Conservation (phyloP, 2,329 filamentous ascomycete species). For the Xylaria sp. region DNA sequence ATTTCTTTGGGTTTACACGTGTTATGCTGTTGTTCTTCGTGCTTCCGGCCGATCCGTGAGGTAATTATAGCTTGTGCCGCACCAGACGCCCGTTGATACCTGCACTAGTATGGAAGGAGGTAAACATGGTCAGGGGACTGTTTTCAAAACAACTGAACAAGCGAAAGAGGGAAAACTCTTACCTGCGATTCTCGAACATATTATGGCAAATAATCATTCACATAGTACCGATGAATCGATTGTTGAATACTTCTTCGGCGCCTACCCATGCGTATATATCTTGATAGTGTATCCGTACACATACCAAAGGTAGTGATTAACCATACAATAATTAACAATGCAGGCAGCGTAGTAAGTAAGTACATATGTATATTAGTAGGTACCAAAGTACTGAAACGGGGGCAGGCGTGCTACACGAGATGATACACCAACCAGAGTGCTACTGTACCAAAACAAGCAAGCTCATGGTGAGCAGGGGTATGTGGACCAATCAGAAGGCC, state of each 20-base stretch:
- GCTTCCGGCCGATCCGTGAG: neutral
- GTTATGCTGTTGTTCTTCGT: too few species aligned
- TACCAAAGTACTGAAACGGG: neutral
- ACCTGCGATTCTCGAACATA: neutral
- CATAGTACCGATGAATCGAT: neutral
- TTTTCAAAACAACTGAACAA: neutral
- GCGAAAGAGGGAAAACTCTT: neutral
- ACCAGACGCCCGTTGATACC: neutral
- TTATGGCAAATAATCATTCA: neutral
- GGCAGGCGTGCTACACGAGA: neutral
- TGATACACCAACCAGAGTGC: constrained; percentile 23
- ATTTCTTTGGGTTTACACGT: neutral
- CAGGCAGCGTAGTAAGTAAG: neutral
- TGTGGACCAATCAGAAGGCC: constrained; percentile 20
- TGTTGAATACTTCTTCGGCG: neutral
- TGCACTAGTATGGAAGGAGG: neutral
- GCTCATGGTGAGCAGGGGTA: constrained; percentile 4
- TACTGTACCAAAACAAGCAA: constrained; percentile 32
- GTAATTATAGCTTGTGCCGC: constrained; percentile 6
- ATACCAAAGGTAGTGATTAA: too few species aligned
- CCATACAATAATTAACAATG: neutral
- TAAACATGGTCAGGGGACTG: neutral
- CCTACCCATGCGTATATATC: neutral
- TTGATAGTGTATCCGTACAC: neutral
- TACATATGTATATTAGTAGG: too few species aligned